Conservation (phyloP, 169 alveolate genomes). For the Babesia ovis region DNA sequence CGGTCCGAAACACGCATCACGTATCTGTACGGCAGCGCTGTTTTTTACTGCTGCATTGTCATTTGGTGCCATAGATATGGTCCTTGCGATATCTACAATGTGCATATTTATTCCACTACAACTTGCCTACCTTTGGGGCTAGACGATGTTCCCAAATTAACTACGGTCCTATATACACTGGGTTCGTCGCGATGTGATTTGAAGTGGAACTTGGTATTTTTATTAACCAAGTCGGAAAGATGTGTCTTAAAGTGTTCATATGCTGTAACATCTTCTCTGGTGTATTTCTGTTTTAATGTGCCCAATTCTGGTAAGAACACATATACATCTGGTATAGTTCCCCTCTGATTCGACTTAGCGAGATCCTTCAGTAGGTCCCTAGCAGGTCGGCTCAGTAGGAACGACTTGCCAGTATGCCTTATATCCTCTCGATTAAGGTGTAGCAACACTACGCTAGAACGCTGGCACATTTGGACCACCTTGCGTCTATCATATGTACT, state of each 20-base stretch:
- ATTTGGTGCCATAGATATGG: background rate
- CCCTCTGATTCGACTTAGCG: background rate
- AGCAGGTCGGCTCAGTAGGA: slow-evolving; percentile 9
- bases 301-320: slow-evolving; percentile 3
- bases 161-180: slow-evolving; percentile 7
- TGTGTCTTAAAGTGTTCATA: slow-evolving; percentile 16
- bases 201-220: background rate
- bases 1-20: slow-evolving; percentile 19
- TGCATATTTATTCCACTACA: too few relatives aligned
- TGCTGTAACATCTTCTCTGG: slow-evolving; percentile 4
- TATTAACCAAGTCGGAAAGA: background rate
- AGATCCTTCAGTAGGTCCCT: slow-evolving; percentile 24
- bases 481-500: background rate
- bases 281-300: background rate
- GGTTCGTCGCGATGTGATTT: background rate
- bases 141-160: background rate
- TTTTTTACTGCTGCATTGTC: background rate
- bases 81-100: slow-evolving; percentile 28
- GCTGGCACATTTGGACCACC: slow-evolving; percentile 24
- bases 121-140: slow-evolving; percentile 20
- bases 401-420: background rate
- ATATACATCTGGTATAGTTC: background rate
- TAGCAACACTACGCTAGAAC: slow-evolving; percentile 25
- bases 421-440: slow-evolving; percentile 42
- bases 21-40: background rate